phyloP scores from a whole-genome alignment of 345 rosid species.

The Trapa incisa region DNA sequence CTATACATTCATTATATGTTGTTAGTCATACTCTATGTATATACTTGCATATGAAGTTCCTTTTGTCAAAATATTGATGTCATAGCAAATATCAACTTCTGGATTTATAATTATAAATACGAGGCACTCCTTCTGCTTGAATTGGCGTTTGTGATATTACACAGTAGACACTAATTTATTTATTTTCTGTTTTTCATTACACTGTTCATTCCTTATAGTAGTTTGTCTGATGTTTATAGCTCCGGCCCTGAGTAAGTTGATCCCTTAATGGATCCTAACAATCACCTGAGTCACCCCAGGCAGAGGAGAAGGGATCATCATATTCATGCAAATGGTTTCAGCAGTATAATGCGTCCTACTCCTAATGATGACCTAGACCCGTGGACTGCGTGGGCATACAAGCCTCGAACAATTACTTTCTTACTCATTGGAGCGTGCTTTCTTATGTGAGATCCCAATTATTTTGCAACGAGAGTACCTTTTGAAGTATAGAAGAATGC shows the following conservation, averaged over 20 bases:
- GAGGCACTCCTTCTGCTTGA: neutral
- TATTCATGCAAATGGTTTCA: conserved; percentile 43
- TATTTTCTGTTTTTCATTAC: neutral
- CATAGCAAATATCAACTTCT: neutral
- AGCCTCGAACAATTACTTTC: conserved; percentile 83
- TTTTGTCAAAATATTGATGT: neutral
- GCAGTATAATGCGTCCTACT: conserved; percentile 15
- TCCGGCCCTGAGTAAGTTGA: neutral
- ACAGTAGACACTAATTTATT: no score
- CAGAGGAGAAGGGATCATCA: conserved; percentile 35
- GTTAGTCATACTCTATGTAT: neutral
- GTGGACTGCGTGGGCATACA: conserved; percentile 99
- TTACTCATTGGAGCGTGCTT: conserved; percentile 89
- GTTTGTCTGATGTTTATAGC: neutral
- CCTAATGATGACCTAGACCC: conserved; percentile 68
- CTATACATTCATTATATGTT: neutral
- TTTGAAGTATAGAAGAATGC: neutral
- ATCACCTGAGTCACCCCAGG: conserved; percentile 45
- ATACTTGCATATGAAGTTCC: neutral
- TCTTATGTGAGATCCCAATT: conserved; percentile 56
- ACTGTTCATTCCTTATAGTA: neutral
- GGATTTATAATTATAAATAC: no score
- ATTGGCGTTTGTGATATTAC: neutral
- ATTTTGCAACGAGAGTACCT: neutral
- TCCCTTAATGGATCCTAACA: conserved; percentile 44